These are phyloP conservation scores for Lachnellula hyalina DNA, from an alignment of 2,329 filamentous ascomycete species.

Conservation along the genomic window DNA sequence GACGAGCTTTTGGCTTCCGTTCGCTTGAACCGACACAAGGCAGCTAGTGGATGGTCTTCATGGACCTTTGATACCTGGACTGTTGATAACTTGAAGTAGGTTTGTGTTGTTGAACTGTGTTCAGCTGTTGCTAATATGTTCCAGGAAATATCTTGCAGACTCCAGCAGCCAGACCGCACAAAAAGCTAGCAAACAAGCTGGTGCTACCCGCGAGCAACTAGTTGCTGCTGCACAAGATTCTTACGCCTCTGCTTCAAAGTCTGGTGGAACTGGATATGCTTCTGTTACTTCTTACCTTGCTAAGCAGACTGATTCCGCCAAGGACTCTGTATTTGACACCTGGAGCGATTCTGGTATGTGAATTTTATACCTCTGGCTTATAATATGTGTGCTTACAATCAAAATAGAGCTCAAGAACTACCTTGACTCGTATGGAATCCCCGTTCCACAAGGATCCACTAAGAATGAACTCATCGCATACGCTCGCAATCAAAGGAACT, in stretches of 20 bases:
- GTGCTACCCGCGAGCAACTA: conserved; percentile 67
- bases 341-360: conserved; percentile 52
- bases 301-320: conserved; percentile 58
- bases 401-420: conserved; percentile 65
- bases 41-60: conserved; percentile 59
- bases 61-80: conserved; percentile 80
- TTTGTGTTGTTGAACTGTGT: neutral
- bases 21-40: conserved; percentile 68
- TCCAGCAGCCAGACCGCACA: conserved; percentile 51
- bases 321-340: conserved; percentile 62
- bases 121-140: neutral
- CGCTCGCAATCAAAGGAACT: conserved; percentile 68
- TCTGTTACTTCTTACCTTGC: conserved; percentile 67
- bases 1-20: conserved; percentile 71
- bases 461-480: conserved; percentile 63
- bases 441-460: conserved; percentile 28
- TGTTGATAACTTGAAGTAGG: conserved; percentile 61
- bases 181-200: conserved; percentile 56
- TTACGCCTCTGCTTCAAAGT: conserved; percentile 54
- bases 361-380: neutral
- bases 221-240: conserved; percentile 57
- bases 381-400: conserved; percentile 28
- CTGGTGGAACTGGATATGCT: conserved; percentile 54
- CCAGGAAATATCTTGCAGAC: conserved; percentile 42
- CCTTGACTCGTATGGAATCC: conserved; percentile 70